These are phyloP conservation scores for Aspergillus sp. DNA, from an alignment of 2,329 filamentous ascomycete species.

Conservation along the genomic window DNA sequence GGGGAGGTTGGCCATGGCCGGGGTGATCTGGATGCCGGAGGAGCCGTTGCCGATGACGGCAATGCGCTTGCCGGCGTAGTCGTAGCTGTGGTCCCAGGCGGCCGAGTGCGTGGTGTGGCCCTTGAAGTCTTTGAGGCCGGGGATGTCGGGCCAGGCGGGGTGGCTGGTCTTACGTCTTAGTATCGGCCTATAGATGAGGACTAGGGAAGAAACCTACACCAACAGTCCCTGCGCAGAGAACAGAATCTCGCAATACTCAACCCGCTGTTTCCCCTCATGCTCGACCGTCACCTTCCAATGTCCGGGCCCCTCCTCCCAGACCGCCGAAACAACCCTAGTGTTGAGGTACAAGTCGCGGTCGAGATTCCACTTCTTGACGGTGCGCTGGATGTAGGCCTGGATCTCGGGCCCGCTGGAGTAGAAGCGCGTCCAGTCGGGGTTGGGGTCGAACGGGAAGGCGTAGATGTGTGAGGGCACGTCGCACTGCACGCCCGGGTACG, in stretches of 20 bases:
- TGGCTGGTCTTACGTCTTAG: constrained; percentile 6
- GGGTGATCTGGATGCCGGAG: constrained; percentile 39
- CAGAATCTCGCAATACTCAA: constrained; percentile 35
- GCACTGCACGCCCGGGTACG: constrained; percentile 23
- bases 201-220: not conserved
- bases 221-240: constrained; percentile 32
- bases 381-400: constrained; percentile 40
- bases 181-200: not conserved
- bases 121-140: constrained; percentile 26
- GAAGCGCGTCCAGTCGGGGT: constrained; percentile 43
- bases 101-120: constrained; percentile 32
- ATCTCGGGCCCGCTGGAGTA: constrained; percentile 44
- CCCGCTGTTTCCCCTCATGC: constrained; percentile 22
- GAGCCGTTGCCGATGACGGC: constrained; percentile 25
- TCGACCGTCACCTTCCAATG: constrained; percentile 37
- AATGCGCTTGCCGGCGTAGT: constrained; percentile 20
- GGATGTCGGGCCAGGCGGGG: constrained; percentile 26
- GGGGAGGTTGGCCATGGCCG: constrained; percentile 18
- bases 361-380: constrained; percentile 38
- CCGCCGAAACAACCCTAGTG: constrained; percentile 36
- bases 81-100: constrained; percentile 27
- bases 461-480: constrained; percentile 39
- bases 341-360: constrained; percentile 39
- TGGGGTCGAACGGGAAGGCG: constrained; percentile 43
- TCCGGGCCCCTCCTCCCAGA: constrained; percentile 38